Base-by-base conservation (phyloP, 441 rosid species). In the Corymbia citriodora region DNA sequence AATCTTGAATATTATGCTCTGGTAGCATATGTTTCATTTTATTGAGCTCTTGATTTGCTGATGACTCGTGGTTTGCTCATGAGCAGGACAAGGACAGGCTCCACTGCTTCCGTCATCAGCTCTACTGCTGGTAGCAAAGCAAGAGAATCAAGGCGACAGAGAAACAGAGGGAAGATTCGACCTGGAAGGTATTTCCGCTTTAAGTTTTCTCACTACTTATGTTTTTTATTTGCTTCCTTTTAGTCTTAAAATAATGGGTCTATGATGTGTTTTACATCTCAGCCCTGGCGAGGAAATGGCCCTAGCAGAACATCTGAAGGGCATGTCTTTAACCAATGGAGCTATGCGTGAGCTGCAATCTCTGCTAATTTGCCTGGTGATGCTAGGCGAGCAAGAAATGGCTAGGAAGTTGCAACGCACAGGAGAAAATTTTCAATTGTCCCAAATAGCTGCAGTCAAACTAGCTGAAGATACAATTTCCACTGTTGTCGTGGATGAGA, bases 251-350 rank as follows among this genome's bases (percentile, higher is more conserved):
- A 83, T 88, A 87, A 87, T 87, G 74, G 54, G 49, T 89, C 70
- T 90, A 91, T 79, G 55, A 54, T 89, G 81, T 89, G 52, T n/a
- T 59, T 45, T 87, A 68, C 88, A 50, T 90, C 92, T 91, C 92
- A 98, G 99, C 88, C 96, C 99, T 49, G 99, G 95, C 17, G 99
- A 98, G 95, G 99, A 98, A 96, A 89, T 96, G 93, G 99, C 99
- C 54, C 94, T 98, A 50, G 98, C 97, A 87, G 99, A 98, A 81
- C 99, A 98, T 94, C 93, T 98, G 94, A 97, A 96, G 91, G 97
- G 97, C 91, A 96, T 97, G 98, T 94, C 95, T 72, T 93, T 95
- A 88, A 92, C 96, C 19, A 94, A 91, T 57, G 97, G 98, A 90
- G 96, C 98, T 87, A 96, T 93, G 93, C 87, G 90, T 19, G 99